Percentiles rank a stretch among this genome's conserved stretches.
Evolutionary conservation across 225 moss, liverwort and hornwort genomes (phyloP).

Genomic region (Marchantia paleacea): DNA sequence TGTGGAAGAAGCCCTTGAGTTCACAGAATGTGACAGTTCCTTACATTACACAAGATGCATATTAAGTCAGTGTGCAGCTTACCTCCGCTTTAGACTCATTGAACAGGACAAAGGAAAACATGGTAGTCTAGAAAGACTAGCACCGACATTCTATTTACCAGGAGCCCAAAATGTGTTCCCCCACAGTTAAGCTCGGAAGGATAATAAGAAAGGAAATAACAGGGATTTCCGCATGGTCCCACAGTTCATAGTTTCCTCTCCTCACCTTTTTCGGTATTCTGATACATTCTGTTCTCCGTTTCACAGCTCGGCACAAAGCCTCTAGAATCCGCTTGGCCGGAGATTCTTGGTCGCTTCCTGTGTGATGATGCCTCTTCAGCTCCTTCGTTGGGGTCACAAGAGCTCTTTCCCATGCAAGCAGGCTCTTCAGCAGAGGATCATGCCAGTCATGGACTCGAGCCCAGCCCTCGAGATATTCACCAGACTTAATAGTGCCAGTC

Average conservation of each 20-base stretch:
- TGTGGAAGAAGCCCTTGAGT: background rate
- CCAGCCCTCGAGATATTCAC: slow-evolving; percentile 29
- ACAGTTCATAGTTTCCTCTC: slow-evolving; percentile 14
- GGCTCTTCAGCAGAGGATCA: slow-evolving; percentile 56
- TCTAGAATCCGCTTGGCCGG: slow-evolving; percentile 45
- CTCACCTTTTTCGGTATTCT: slow-evolving; percentile 25
- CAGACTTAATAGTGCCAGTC: background rate
- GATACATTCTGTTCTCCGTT: slow-evolving; percentile 56
- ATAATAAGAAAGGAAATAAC: background rate
- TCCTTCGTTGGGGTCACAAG: slow-evolving; percentile 41
- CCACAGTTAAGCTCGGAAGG: no score
- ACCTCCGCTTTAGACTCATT: background rate
- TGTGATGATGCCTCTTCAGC: background rate
- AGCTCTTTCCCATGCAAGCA: slow-evolving; percentile 67
- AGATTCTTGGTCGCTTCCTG: background rate
- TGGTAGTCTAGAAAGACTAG: no score
- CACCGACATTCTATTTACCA: no score
- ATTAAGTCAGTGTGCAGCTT: background rate
- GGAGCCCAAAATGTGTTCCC: no score
- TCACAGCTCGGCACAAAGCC: slow-evolving; percentile 65
- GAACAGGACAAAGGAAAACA: no score
- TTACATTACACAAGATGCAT: slow-evolving; percentile 13
- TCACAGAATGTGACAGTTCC: slow-evolving; percentile 17
- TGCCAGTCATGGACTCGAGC: slow-evolving; percentile 61
- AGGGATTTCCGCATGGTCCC: background rate